Evolutionary conservation across 2,329 filamentous ascomycete genomes (phyloP), one percentile per base, ranked within the genome.

Genomic region (Myriosclerotinia curreyana): DNA sequence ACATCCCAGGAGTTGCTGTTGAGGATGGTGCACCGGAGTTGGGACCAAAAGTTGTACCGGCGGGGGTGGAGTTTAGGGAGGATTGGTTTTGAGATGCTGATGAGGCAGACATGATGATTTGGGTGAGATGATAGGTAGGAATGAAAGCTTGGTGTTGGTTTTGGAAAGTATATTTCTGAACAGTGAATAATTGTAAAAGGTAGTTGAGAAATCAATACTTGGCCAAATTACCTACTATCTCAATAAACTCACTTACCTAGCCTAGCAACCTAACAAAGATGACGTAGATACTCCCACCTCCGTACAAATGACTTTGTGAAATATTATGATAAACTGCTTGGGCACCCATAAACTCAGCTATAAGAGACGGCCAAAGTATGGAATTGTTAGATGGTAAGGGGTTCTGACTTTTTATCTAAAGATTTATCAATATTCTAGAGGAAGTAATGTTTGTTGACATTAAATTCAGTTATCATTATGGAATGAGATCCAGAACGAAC

Each of bases 41-140:
- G n/a, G 71, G 69, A 2, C 70, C 69, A 38, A 68, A 73, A n/a
- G 69, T 71, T 54, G 69, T 63, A 40, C 52, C 61, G 9, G 44
- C 61, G 36, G 61, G 61, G 14, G 52, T 42, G 8, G 61, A 59
- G 56, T 71, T 72, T 62, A 74, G 67, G 25, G 63, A 61, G 48
- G 70, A 70, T 69, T 74, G 71, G 42, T 74, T 62, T 55, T 74
- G 64, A 9, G 72, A 72, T 14, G 70, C 68, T 14, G 71, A 69
- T 17, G 72, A 72, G 15, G 69, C 69, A 25, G 71, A 69, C 72
- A 74, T 74, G 22, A n/a, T 67, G 46, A n/a, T 60, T 22, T n/a
- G 55, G 15, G 40, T n/a, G 28, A 14, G 65, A 68, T 9, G 46
- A 60, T 46, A 9, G 22, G 38, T 20, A n/a, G 42, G 17, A 7